Evolutionary conservation across 495 filamentous ascomycete species (phyloP), one percentile per base, ranked within the genome.

Genomic region (Podospora australis): DNA sequence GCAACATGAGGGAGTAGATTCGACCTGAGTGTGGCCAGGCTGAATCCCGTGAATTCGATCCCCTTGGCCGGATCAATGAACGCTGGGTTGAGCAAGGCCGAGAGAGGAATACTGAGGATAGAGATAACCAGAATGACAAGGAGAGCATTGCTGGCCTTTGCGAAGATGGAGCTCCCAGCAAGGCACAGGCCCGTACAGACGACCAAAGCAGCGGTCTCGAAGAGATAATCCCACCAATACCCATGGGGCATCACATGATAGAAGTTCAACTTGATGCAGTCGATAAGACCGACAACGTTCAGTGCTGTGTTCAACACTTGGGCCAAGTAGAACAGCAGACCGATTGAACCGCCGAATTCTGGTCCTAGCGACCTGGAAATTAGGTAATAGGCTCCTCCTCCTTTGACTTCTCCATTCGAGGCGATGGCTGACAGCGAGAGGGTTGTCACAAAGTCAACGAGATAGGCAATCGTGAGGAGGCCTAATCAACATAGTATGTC

Each of bases 281-380:
- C 86, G 50, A 95, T 78, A 47, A 95, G 73, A 65, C 88, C 88
- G 23, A 92, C 87, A 10, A 90, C 82, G 58, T 95, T 95, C 76
- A 95, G 83, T 13, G 84, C 86, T 2, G 88, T 91, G 62, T 92
- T 94, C 60, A 95, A 78, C 1, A 87, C 84, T 52, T 84, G 83
- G 13, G 88, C 87, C 13, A 94, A 68, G 59, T 91, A 95, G 62
- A 94, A 91, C 7, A 95, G 81, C n/a, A 94, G 67, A 2, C 88
- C 88, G 42, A 95, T 95, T 4, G 84, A 87, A n/a, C 88, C 88
- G 24, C 88, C 88, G 60, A 95, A 95, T 54, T 95, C 88, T 10
- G 88, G 88, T 4, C 88, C 88, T 16, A 95, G 67, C 25, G 86
- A 89, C 44, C 88, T 79, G 11, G 88, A 94, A 42, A 95, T 95